Base-by-base conservation (phyloP, 306 rosid species). In the Trifolium fragiferum region DNA sequence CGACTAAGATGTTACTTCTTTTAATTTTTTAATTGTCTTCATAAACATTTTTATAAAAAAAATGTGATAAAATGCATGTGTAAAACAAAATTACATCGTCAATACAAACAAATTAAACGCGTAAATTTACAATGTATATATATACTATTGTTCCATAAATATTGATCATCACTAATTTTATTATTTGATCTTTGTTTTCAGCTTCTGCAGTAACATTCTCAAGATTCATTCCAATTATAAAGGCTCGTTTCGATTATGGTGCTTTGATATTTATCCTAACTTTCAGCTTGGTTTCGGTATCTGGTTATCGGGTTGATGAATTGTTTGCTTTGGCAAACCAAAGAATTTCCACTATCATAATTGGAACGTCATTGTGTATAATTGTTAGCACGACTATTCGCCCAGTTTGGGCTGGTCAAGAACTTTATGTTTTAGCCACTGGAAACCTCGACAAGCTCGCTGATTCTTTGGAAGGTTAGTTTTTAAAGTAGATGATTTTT, bases 391-490 rank as follows among this genome's bases (percentile, higher is more conserved):
- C 83, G 12, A 61, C 76, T 25, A 55, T 94, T 77, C 74, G 85
- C 18, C 99, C 99, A 68, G 54, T 91, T n/a, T 94, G 97, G 99
- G 97, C 99, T 37, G 97, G 99, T 73, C 68, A 68, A 43, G 93
- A 94, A 71, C 99, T 92, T 68, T 50, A 71, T 64, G 38, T 23
- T 76, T 81, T 89, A n/a, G 80, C 78, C 70, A 80, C 81, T 4
- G 51, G 76, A 2, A 92, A 94, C 73, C 82, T 94, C 76, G 93
- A 94, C 84, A 94, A 92, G 40, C 84, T 92, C 4, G 88, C 94
- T 20, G 67, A 78, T 70, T 89, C 97, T 72, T 54, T 94, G 14
- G 84, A 92, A 67, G 85, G 98, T 92, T 8, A 72, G 73, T 70
- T 3, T 3, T 16, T 13, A 49, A 49, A 2, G 16, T 0, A 0